A percentile compares a stretch with the other conserved stretches of the same genome.
phyloP scores from a whole-genome alignment of 1,284 basidiomycete species.

The Calocybe gambosa region DNA sequence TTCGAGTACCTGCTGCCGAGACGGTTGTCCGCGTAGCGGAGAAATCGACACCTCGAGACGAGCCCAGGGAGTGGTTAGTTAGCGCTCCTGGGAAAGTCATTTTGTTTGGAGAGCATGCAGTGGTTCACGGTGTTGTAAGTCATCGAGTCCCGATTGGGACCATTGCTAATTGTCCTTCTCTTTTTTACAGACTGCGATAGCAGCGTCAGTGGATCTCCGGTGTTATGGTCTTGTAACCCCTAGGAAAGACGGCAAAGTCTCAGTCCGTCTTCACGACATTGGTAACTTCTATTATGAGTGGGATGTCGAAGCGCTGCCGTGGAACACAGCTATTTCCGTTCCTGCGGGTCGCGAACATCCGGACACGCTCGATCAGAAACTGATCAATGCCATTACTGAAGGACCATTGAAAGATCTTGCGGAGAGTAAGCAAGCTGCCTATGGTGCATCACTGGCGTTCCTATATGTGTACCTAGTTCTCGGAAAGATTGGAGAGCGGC shows the following conservation, averaged over 20 bases:
- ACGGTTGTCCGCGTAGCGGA: conserved; percentile 60
- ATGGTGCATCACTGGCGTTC: conserved; percentile 77
- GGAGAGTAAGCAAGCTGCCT: conserved; percentile 44
- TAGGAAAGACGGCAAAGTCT: conserved; percentile 69
- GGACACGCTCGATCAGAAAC: conserved; percentile 60
- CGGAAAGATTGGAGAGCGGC: conserved; percentile 51
- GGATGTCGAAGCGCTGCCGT: conserved; percentile 80
- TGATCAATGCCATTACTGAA: conserved; percentile 63
- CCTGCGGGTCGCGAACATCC: conserved; percentile 51
- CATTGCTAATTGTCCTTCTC: conserved; percentile 1
- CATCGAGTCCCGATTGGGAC: background rate
- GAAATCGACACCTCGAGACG: conserved; percentile 45
- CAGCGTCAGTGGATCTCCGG: conserved; percentile 90
- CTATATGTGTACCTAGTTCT: conserved; percentile 92
- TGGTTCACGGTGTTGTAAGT: conserved; percentile 94
- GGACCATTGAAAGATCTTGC: conserved; percentile 42
- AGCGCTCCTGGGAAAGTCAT: conserved; percentile 98
- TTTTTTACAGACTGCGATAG: conserved; percentile 76
- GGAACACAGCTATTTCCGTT: conserved; percentile 64
- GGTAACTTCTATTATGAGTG: conserved; percentile 75
- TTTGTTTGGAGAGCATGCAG: conserved; percentile 97
- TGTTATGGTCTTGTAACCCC: conserved; percentile 87
- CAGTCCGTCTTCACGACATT: conserved; percentile 79
- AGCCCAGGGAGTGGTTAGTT: conserved; percentile 72
- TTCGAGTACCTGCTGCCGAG: conserved; percentile 37